A percentile compares a stretch with the other conserved stretches of the same genome.
These are phyloP conservation scores for Aspergillus saccharolyticus DNA, from an alignment of 495 filamentous ascomycete genomes.

Conservation along the genomic window DNA sequence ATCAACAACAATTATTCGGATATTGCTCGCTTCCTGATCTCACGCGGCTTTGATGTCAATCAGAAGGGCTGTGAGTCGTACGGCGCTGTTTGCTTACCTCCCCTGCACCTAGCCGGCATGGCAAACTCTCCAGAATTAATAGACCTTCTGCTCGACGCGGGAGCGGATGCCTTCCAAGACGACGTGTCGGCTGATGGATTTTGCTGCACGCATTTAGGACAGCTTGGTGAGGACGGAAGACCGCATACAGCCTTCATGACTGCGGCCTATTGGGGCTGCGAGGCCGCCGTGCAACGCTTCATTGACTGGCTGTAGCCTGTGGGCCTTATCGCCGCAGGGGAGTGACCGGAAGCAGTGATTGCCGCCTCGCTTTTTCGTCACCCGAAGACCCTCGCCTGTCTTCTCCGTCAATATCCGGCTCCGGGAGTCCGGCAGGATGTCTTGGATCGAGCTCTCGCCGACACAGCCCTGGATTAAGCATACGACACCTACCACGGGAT, in stretches of 20 bases:
- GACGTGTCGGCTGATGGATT: not conserved
- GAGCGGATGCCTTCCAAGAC: not conserved
- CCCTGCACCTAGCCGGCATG: not conserved
- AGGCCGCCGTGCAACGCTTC: not conserved
- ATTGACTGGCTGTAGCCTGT: not conserved
- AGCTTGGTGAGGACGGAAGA: not conserved
- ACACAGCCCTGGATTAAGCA: not conserved
- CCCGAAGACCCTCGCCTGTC: not conserved
- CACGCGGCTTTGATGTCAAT: not conserved
- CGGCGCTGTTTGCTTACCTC: not conserved
- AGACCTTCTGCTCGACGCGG: not conserved
- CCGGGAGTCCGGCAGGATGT: not conserved
- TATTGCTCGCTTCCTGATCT: not conserved
- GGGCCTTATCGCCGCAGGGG: not conserved
- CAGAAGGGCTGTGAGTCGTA: not conserved
- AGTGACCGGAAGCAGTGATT: not conserved
- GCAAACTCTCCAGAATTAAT: not conserved
- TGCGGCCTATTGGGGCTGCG: not conserved
- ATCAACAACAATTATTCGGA: not conserved
- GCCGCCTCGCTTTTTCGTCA: not conserved
- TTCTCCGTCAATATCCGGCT: not conserved
- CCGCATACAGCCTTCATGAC: not conserved
- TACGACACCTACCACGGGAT: not conserved
- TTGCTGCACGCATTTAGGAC: not conserved
- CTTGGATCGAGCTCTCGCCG: not conserved